Conservation (phyloP, 2,329 filamentous ascomycete genomes). For the Elsinoe fawcettii region DNA sequence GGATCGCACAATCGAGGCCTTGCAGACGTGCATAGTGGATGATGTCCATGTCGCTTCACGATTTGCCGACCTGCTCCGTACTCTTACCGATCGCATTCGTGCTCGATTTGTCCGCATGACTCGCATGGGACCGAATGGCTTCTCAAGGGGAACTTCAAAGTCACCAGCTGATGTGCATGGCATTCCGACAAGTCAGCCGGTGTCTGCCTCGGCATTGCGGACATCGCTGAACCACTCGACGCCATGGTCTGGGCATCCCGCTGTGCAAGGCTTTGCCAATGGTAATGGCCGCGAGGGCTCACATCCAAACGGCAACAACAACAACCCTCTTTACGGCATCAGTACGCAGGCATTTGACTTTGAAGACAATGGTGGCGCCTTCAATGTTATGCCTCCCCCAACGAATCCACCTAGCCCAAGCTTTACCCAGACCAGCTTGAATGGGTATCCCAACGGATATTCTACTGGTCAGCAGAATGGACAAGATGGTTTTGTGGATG, state of each 20-base stretch:
- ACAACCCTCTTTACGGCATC: slow-evolving; percentile 36
- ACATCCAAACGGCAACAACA: slow-evolving; percentile 22
- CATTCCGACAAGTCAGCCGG: slow-evolving; percentile 12
- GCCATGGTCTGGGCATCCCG: slow-evolving; percentile 22
- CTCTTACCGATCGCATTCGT: slow-evolving; percentile 64
- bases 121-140: slow-evolving; percentile 39
- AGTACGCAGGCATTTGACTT: slow-evolving; percentile 39
- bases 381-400: slow-evolving; percentile 44
- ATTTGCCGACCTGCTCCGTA: slow-evolving; percentile 75
- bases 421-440: slow-evolving; percentile 18
- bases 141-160: slow-evolving; percentile 28
- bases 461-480: slow-evolving; percentile 17
- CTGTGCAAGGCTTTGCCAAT: slow-evolving; percentile 17
- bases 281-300: not conserved
- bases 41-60: slow-evolving; percentile 79
- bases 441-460: slow-evolving; percentile 18
- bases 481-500: slow-evolving; percentile 20
- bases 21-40: slow-evolving; percentile 72
- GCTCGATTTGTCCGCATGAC: slow-evolving; percentile 58
- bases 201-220: not conserved
- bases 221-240: slow-evolving; percentile 19
- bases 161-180: slow-evolving; percentile 8
- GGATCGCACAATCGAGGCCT: slow-evolving; percentile 64
- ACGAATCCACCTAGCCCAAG: slow-evolving; percentile 21
- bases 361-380: slow-evolving; percentile 30